Base-by-base conservation (phyloP, 495 filamentous ascomycete species). In the Neurospora terricola region DNA sequence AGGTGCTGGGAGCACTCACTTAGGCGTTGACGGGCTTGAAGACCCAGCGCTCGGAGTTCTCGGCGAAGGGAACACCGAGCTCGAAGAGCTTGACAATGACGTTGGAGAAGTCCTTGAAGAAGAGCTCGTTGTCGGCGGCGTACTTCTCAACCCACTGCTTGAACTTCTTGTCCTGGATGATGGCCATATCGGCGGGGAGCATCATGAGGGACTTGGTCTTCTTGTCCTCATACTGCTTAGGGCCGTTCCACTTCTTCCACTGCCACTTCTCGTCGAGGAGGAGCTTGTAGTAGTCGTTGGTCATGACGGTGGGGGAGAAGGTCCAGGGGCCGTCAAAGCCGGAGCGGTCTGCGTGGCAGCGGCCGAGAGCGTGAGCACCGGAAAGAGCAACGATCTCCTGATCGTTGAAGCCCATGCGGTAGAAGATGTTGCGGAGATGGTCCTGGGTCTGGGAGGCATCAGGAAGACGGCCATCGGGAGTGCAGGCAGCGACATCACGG, bases 331-430 rank as follows among this genome's bases (percentile, higher is more conserved):
- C 96, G 3, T 92, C 90, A 83, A 88, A 99, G 70, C 96, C 96
- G 76, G 88, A 91, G 74, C 95, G 93, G 82, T 96, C 90, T 9
- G 90, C 85, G 87, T 99, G 96, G 83, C 94, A 97, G 54, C 96
- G 91, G 59, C 96, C 96, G 12, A 99, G 87, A 23, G 96, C 94
- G 86, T 99, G 96, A 40, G 93, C 96, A 74, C 96, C 96, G 38
- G 85, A 84, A 73, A 99, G 87, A 38, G 96, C 96, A 38, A 98
- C 94, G 77, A 98, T 98, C 83, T 99, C 95, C 69, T 91, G 91
- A 85, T 99, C 96, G 82, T 96, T 91, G 88, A 99, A 99, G 73
- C 96, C 96, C 94, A 98, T 98, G 81, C 95, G 93, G 81, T 89
- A 88, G 88, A 99, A 99, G 87, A 99, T 92, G 82, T 90, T 89